phyloP scores from a whole-genome alignment of 2,329 filamentous ascomycete genomes.

The Pseudogymnoascus sp. region DNA sequence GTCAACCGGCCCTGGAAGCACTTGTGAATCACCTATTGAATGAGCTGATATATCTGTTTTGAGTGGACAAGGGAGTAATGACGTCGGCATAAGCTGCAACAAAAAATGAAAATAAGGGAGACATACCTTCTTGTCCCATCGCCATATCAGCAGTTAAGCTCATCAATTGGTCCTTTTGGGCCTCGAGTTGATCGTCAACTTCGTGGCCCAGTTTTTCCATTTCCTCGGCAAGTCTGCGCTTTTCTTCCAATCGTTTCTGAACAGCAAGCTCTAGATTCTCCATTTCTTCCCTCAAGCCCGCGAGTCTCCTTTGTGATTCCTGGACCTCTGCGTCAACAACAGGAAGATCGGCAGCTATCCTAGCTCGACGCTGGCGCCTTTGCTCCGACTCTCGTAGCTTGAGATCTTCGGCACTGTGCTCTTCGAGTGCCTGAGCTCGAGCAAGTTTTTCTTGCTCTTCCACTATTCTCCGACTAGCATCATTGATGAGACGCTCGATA shows the following conservation, averaged over 20 bases:
- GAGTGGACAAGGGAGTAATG: background rate
- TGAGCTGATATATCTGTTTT: conserved; percentile 15
- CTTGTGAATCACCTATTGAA: conserved; percentile 14
- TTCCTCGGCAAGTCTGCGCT: conserved; percentile 27
- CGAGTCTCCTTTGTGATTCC: conserved; percentile 22
- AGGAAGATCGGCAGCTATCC: conserved; percentile 25
- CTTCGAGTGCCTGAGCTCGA: conserved; percentile 21
- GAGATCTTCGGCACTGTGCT: conserved; percentile 19
- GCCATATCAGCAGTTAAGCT: conserved; percentile 22
- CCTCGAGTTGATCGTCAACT: conserved; percentile 27
- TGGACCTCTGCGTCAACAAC: conserved; percentile 27
- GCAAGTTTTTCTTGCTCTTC: conserved; percentile 21
- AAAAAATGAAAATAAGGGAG: background rate
- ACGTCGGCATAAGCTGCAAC: background rate
- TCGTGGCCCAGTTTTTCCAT: conserved; percentile 27
- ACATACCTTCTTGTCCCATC: conserved; percentile 13
- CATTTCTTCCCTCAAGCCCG: conserved; percentile 24
- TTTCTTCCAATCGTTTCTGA: conserved; percentile 26
- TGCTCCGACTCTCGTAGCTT: conserved; percentile 21
- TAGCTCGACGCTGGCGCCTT: conserved; percentile 25
- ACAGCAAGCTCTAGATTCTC: conserved; percentile 25
- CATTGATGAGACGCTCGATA: conserved; percentile 21
- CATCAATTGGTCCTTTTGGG: conserved; percentile 27
- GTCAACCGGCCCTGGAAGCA: background rate
- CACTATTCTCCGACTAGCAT: conserved; percentile 16